Base-by-base conservation (phyloP, 2,329 filamentous ascomycete genomes). In the Fusarium floridanum region DNA sequence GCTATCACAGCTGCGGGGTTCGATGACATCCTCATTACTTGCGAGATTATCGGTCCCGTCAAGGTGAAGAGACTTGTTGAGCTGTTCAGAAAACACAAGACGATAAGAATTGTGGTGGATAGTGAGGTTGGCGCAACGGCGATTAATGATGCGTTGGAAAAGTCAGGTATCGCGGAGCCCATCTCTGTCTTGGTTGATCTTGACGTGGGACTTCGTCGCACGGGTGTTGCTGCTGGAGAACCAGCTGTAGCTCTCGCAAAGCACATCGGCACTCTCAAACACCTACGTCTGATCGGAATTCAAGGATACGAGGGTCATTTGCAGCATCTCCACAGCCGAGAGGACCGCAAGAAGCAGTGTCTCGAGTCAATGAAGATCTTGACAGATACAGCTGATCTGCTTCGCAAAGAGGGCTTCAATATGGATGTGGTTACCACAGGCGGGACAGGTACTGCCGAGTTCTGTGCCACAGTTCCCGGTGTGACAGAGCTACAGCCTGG, bases 401-500 rank as follows among this genome's bases (percentile, higher is more conserved):
- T 76, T 0, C 55, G 64, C 1, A 36, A 16, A 0, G 55, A 64
- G 2, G 70, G 72, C 2, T 75, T 71, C 17, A 61, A 63, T 1
- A 69, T 76, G 0, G 37, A 57, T 0, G 74, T 76, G 0, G 67
- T 77, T 2, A 76, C 74, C 16, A 75, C 74, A 11, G 74, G 74
- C 0, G 74, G 74, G 2, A 75, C 74, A 0, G 74, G 74, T 1
- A 76, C 74, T 1, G 64, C 67, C 64, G 87, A 89, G 69, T 88
- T 89, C 72, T 89, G 87, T 64, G 87, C 84, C 2, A 83, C 55
- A 80, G 86, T 88, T 0, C 83, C 84, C 0, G 87, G 87, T 0
- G 83, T 89, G 0, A 89, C 87, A 2, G 88, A 89, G 73, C 80
- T 89, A 2, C 88, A 89, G 74, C 88, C 88, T 0, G 88, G 88